Conservation (phyloP, 345 rosid species). For the Melastoma malabathricum region DNA sequence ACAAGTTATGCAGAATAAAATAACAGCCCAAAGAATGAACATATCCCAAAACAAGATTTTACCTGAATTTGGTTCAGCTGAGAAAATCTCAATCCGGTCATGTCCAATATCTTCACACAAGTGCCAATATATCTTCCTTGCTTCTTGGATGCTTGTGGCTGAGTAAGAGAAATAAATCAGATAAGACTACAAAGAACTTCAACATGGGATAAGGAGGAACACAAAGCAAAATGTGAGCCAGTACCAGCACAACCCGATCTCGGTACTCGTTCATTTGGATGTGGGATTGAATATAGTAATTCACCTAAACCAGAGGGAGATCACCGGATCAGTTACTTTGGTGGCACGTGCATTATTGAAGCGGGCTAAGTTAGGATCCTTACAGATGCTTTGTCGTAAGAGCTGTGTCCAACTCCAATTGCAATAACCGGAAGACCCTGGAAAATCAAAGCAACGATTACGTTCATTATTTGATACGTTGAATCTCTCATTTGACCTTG, state of each 20-base stretch:
- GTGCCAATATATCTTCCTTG: slow-evolving; percentile 54
- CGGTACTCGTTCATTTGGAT: slow-evolving; percentile 96
- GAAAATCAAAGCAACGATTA: background rate
- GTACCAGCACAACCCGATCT: slow-evolving; percentile 79
- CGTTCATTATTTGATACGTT: background rate
- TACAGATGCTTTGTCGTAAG: slow-evolving; percentile 91
- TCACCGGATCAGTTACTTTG: background rate
- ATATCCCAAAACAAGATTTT: slow-evolving; percentile 1
- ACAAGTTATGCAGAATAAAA: no score
- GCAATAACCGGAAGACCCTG: slow-evolving; percentile 96
- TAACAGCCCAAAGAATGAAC: no score
- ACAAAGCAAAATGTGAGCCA: background rate
- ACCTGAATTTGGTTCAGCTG: slow-evolving; percentile 90
- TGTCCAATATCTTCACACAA: slow-evolving; percentile 83
- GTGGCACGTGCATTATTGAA: background rate
- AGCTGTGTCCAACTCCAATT: slow-evolving; percentile 80
- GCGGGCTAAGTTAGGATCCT: slow-evolving; percentile 9
- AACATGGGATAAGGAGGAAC: background rate
- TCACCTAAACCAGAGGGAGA: slow-evolving; percentile 28
- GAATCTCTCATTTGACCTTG: background rate
- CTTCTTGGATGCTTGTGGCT: slow-evolving; percentile 75
- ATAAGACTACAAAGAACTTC: slow-evolving; percentile 4
- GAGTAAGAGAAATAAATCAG: slow-evolving; percentile 5
- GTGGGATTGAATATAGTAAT: slow-evolving; percentile 88
- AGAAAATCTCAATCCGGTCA: slow-evolving; percentile 89